phyloP scores from a whole-genome alignment of 1,284 basidiomycete genomes.

The Puccinia coronata region DNA sequence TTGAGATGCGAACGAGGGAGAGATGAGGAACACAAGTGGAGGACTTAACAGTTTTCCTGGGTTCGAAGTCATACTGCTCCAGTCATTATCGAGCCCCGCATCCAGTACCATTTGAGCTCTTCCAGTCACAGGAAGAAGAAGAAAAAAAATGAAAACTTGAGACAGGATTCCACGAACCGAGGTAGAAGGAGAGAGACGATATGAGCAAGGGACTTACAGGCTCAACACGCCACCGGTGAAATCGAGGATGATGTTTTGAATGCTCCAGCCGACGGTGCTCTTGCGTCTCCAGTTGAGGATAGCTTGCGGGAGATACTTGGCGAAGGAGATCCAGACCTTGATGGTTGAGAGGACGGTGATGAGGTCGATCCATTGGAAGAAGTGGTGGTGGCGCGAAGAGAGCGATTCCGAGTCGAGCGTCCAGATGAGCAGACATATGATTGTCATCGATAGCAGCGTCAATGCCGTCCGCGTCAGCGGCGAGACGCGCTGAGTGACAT shows the following conservation, averaged over 20 bases:
- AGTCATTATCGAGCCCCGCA: constrained; percentile 33
- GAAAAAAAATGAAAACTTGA: neutral
- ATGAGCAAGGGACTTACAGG: constrained; percentile 7
- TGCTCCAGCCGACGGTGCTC: constrained; percentile 39
- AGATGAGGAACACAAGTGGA: neutral
- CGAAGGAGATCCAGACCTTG: constrained; percentile 58
- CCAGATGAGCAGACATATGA: constrained; percentile 23
- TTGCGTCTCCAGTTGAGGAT: constrained; percentile 30
- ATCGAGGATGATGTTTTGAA: constrained; percentile 50
- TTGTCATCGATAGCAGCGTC: neutral
- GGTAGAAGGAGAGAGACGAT: neutral
- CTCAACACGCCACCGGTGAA: constrained; percentile 48
- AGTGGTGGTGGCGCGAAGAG: neutral
- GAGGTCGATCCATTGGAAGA: constrained; percentile 37
- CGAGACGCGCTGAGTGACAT: constrained; percentile 26
- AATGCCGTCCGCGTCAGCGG: constrained; percentile 13
- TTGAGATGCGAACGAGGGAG: neutral
- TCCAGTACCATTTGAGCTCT: constrained; percentile 44
- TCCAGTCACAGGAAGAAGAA: neutral
- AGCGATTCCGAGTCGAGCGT: constrained; percentile 26
- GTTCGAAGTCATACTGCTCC: constrained; percentile 38
- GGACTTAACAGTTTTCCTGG: constrained; percentile 41
- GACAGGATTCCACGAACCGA: neutral
- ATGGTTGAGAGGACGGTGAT: constrained; percentile 51
- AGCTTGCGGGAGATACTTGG: constrained; percentile 44